Evolutionary conservation across 2,329 filamentous ascomycete genomes (phyloP), one percentile per base, ranked within the genome.

Genomic region (Beauveria scarabaeidicola): DNA sequence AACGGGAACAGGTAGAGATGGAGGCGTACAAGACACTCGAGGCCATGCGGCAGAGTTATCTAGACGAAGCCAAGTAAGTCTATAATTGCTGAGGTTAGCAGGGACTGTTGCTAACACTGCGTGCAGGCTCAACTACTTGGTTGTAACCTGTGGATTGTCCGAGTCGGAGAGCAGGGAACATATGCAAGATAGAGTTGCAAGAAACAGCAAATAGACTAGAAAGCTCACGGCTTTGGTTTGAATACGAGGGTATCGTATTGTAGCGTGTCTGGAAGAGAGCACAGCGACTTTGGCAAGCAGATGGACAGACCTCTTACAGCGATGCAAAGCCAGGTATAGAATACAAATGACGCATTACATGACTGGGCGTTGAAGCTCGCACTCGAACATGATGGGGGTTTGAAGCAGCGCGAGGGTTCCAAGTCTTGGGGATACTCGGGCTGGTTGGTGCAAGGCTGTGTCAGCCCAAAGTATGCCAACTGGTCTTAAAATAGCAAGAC

Each of bases 21-120:
- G 81, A 85, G 66, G 90, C 88, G 69, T 85, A 90, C 71, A 79
- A 87, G 64, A 81, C 85, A 63, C 93, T 95, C 72, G 85, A 89
- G 67, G 81, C 83, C 62, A 81, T 91, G 69, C 87, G 86, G 74
- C 80, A 81, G 68, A 80, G 81, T 69, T 81, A 91, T 69, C 82
- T 84, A 48, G 81, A 79, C 55, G 85, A 88, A 66, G 89, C 91
- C 66, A 93, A 89, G 91, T 96, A 75, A 82, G 87, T 56, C 46
- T 5, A 46, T 2, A 25, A 9, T 19, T 10, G 29, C 2, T 32
- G 56, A 58, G 55, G 36, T 21, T 9, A 56, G 13, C 44, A 27
- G 19, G 23, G 29, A 19, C 19, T 29, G 21, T 29, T 54, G 46
- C 46, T 61, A 55, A 61, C 27, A 23, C 32, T 17, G 32, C 11